Conservation (phyloP, 768 basidiomycete species). For the Podaxis pistillaris region DNA sequence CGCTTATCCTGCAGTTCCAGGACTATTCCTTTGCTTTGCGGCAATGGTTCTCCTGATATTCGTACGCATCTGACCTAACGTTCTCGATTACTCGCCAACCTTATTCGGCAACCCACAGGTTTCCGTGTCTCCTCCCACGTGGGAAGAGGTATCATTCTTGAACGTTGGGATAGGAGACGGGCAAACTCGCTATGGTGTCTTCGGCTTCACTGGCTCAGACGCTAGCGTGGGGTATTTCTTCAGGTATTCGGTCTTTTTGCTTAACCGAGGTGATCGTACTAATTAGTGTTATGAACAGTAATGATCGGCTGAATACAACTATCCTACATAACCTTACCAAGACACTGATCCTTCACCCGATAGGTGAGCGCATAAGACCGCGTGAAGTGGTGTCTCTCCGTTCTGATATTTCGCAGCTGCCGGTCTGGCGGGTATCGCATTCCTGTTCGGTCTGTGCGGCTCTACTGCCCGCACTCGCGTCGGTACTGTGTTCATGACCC, state of each 20-base stretch:
- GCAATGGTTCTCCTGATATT: conserved; percentile 70
- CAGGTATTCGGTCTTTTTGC: conserved; percentile 34
- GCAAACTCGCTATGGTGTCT: conserved; percentile 63
- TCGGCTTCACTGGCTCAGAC: conserved; percentile 65
- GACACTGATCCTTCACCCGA: conserved; percentile 76
- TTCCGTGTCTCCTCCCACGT: conserved; percentile 73
- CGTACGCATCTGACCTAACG: conserved; percentile 37
- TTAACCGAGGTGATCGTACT: background rate
- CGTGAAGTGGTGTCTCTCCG: conserved; percentile 1
- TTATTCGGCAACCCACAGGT: conserved; percentile 36
- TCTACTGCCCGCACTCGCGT: conserved; percentile 53
- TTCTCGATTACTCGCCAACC: conserved; percentile 1
- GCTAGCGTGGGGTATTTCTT: conserved; percentile 58
- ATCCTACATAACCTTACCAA: conserved; percentile 70
- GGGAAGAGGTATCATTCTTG: conserved; percentile 70
- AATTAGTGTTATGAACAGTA: conserved; percentile 25
- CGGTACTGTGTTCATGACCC: conserved; percentile 77
- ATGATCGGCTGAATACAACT: conserved; percentile 44
- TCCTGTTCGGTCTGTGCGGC: conserved; percentile 70
- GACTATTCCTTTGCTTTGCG: conserved; percentile 68
- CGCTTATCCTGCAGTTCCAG: conserved; percentile 62
- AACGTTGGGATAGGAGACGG: conserved; percentile 39
- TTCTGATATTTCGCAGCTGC: conserved; percentile 40
- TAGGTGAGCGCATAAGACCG: conserved; percentile 45
- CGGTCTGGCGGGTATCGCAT: conserved; percentile 61